Percentiles rank a stretch among this genome's conserved stretches.
Evolutionary conservation across 164 flowering plant genomes (phyloP).

Genomic region (Buxus sempervirens): DNA sequence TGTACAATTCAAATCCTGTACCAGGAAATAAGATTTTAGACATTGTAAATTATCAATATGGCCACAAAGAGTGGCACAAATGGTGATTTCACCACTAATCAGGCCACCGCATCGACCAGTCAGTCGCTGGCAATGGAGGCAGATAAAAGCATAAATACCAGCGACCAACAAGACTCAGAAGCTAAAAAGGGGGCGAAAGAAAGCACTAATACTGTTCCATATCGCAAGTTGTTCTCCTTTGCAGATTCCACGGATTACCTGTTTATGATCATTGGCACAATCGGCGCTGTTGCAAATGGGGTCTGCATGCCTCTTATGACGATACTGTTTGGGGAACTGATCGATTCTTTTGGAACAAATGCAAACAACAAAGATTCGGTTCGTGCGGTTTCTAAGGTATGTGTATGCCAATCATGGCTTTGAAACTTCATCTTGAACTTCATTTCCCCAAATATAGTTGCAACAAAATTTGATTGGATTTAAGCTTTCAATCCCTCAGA

Average conservation of each 20-base stretch:
- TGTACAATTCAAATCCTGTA: background rate
- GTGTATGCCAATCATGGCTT: background rate
- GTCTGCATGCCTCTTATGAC: slow-evolving; percentile 42
- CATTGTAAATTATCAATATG: background rate
- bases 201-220: slow-evolving; percentile 20
- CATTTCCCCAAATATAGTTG: background rate
- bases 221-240: slow-evolving; percentile 34
- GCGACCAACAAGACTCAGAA: slow-evolving; percentile 1
- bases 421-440: background rate
- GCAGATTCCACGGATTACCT: slow-evolving; percentile 30
- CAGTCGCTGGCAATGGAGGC: background rate
- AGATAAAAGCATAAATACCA: background rate
- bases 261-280: slow-evolving; percentile 36
- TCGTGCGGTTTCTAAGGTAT: slow-evolving; percentile 37
- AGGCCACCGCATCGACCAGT: background rate
- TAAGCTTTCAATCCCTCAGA: too few relatives aligned
- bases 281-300: slow-evolving; percentile 45
- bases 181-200: slow-evolving; percentile 8
- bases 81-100: background rate
- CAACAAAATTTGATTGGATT: background rate
- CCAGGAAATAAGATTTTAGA: background rate
- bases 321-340: slow-evolving; percentile 30
- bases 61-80: background rate
- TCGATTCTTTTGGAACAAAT: slow-evolving; percentile 32
- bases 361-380: slow-evolving; percentile 15